These are phyloP conservation scores for Solanum microdontum DNA, from an alignment of 257 asterid genomes.

Conservation along the genomic window DNA sequence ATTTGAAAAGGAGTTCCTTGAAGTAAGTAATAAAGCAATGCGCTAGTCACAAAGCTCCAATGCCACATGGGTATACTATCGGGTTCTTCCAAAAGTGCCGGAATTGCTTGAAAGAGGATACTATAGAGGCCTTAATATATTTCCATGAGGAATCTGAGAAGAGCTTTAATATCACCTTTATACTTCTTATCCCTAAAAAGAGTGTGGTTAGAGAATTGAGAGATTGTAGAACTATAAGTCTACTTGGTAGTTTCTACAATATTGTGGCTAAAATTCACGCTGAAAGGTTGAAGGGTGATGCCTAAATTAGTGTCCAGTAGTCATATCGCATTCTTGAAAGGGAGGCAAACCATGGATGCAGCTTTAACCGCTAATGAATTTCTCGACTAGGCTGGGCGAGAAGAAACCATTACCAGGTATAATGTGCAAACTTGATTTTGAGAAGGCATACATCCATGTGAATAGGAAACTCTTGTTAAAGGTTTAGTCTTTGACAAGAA, in stretches of 20 bases:
- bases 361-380: background rate
- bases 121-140: background rate
- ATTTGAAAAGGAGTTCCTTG: background rate
- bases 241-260: background rate
- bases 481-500: background rate
- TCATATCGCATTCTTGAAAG: background rate
- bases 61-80: background rate
- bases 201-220: background rate
- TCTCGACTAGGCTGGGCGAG: background rate
- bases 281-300: background rate
- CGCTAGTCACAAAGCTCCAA: background rate
- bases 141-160: background rate
- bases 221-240: background rate
- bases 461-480: background rate
- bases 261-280: background rate
- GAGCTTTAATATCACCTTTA: background rate
- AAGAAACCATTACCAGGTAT: background rate
- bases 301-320: background rate
- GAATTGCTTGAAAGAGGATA: background rate
- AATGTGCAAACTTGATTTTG: background rate
- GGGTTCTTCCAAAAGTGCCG: background rate
- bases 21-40: background rate
- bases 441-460: background rate
- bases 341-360: background rate
- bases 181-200: background rate